Percentiles rank a stretch among this genome's conserved stretches.
phyloP scores from a whole-genome alignment of 345 rosid genomes.

The Gossypium thurberi region DNA sequence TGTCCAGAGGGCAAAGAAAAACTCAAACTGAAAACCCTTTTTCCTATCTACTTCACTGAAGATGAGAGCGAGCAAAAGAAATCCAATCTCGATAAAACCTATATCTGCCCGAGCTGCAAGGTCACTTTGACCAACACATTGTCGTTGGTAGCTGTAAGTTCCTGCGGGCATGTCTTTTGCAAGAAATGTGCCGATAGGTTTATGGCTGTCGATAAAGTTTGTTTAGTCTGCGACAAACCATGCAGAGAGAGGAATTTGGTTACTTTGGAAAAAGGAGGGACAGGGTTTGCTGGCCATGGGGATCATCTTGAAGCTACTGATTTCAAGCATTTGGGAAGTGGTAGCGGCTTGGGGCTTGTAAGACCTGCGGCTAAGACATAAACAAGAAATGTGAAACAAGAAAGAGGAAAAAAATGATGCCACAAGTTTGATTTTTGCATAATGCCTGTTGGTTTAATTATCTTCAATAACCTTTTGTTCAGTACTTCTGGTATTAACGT shows the following conservation, averaged over 20 bases:
- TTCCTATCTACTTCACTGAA: slow-evolving; percentile 60
- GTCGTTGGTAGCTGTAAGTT: slow-evolving; percentile 64
- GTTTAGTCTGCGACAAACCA: slow-evolving; percentile 65
- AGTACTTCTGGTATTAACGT: not conserved
- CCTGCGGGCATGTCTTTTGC: slow-evolving; percentile 98
- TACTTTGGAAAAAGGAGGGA: slow-evolving; percentile 75
- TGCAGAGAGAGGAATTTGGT: slow-evolving; percentile 79
- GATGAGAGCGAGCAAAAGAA: slow-evolving; percentile 52
- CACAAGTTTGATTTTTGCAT: not conserved
- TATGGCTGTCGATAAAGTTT: slow-evolving; percentile 65
- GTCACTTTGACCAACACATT: slow-evolving; percentile 82
- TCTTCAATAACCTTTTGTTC: not conserved
- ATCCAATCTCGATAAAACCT: slow-evolving; percentile 54
- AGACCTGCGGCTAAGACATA: slow-evolving; percentile 66
- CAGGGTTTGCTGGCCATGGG: slow-evolving; percentile 83
- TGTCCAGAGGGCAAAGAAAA: slow-evolving; percentile 95
- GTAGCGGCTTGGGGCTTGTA: slow-evolving; percentile 83
- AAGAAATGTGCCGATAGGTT: slow-evolving; percentile 85
- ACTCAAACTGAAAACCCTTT: slow-evolving; percentile 77
- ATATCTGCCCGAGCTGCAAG: slow-evolving; percentile 91
- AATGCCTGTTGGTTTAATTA: not conserved
- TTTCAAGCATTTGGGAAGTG: slow-evolving; percentile 95
- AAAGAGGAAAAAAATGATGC: too few species aligned
- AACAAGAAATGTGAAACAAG: slow-evolving; percentile 12
- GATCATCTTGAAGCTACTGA: slow-evolving; percentile 78